Evolutionary conservation across 2,329 filamentous ascomycete species (phyloP).

Genomic region (Fusarium camptoceras): DNA sequence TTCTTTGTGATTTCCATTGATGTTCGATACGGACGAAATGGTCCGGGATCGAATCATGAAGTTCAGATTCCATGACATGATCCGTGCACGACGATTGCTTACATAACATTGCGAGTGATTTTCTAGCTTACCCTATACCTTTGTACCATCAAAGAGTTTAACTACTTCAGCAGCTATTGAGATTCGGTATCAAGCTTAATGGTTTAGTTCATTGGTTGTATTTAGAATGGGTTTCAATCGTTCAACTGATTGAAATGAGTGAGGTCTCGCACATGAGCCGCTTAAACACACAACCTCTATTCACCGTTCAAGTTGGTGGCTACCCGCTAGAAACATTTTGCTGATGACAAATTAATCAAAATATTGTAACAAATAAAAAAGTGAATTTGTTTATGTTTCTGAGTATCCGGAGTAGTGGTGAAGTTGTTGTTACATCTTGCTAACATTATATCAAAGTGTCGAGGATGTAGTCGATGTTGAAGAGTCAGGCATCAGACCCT

Average conservation of each 20-base stretch:
- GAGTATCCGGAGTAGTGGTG: rapidly evolving
- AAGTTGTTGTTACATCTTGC: not conserved
- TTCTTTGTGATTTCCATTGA: not conserved
- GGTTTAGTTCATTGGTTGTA: not conserved
- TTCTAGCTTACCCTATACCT: not conserved
- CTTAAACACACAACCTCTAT: not conserved
- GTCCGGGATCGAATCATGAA: not conserved
- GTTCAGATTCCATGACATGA: not conserved
- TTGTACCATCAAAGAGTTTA: not conserved
- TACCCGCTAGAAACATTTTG: too few species aligned
- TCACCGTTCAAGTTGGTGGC: too few species aligned
- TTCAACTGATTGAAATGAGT: not conserved
- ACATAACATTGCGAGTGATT: not conserved
- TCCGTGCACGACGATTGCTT: not conserved
- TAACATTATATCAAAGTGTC: not conserved
- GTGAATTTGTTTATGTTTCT: too few species aligned
- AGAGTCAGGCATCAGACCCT: not conserved
- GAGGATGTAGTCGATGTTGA: not conserved
- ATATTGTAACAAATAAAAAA: not conserved
- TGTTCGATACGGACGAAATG: not conserved
- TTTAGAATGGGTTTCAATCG: too few species aligned
- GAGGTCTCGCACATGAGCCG: too few species aligned
- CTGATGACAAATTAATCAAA: not conserved
- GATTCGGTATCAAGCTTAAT: not conserved
- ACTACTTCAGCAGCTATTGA: not conserved